Conservation (phyloP, 495 filamentous ascomycete species). For the Hypoxylon subgilvum region DNA sequence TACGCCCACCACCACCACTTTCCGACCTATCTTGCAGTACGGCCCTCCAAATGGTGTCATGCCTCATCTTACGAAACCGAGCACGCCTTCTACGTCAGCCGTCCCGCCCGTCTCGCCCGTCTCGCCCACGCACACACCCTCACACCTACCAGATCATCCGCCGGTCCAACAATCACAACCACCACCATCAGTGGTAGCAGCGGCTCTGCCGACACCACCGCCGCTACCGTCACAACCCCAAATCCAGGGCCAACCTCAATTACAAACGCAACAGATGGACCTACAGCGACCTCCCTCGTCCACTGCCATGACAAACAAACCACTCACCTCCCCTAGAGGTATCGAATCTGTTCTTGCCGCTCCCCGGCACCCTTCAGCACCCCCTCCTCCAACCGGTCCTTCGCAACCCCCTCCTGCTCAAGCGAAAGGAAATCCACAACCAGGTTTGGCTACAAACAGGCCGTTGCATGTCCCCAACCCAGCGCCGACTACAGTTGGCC, state of each 20-base stretch:
- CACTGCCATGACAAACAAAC: slow-evolving; percentile 13
- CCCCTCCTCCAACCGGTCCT: slow-evolving; percentile 19
- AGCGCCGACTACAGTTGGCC: slow-evolving; percentile 12
- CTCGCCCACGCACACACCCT: no score
- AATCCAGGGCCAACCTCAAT: slow-evolving; percentile 20
- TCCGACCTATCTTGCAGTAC: slow-evolving; percentile 73
- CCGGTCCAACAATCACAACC: slow-evolving; percentile 20
- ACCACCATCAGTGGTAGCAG: slow-evolving; percentile 15
- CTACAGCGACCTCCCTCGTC: slow-evolving; percentile 26
- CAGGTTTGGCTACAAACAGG: slow-evolving; percentile 23
- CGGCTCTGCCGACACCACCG: no score
- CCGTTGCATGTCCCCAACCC: slow-evolving; percentile 31
- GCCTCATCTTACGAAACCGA: slow-evolving; percentile 59
- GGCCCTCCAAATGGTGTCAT: slow-evolving; percentile 65
- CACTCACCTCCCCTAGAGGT: slow-evolving; percentile 32
- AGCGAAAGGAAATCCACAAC: slow-evolving; percentile 24
- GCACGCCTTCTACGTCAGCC: slow-evolving; percentile 45
- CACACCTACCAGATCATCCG: no score
- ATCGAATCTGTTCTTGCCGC: slow-evolving; percentile 41
- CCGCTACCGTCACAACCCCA: slow-evolving; percentile 30
- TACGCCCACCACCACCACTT: slow-evolving; percentile 41
- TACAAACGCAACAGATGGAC: slow-evolving; percentile 25
- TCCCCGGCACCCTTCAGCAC: slow-evolving; percentile 35
- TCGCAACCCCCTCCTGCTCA: slow-evolving; percentile 32
- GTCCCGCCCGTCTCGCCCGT: slow-evolving; percentile 12